phyloP scores from a whole-genome alignment of 1,139 yeast genomes.

The Candida freyschussii region DNA sequence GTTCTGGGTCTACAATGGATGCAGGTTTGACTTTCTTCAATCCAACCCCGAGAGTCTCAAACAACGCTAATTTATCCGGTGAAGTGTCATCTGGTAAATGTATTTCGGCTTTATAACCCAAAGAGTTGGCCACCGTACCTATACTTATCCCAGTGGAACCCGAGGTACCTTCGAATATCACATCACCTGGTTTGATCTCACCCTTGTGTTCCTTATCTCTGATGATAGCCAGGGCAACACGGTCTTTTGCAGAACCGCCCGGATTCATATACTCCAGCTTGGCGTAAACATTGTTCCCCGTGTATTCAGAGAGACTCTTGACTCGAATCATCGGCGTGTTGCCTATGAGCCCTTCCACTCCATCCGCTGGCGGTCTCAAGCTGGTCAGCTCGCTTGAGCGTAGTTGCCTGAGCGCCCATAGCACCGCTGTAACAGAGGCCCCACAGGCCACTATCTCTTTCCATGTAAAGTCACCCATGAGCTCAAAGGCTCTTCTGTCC shows the following conservation, averaged over 20 bases:
- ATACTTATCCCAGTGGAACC: conserved; percentile 96
- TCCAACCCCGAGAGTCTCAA: conserved; percentile 73
- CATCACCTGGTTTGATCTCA: conserved; percentile 38
- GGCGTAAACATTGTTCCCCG: conserved; percentile 83
- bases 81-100: conserved; percentile 96
- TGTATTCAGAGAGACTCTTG: conserved; percentile 62
- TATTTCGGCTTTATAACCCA: conserved; percentile 87
- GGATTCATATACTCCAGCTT: conserved; percentile 85
- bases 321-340: conserved; percentile 84
- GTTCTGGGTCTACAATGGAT: conserved; percentile 87
- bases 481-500: too few species aligned
- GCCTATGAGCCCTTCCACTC: conserved; percentile 69
- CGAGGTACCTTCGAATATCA: conserved; percentile 88
- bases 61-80: conserved; percentile 66
- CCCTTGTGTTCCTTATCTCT: conserved; percentile 61
- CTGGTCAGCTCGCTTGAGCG: conserved; percentile 10
- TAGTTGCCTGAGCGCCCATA: conserved; percentile 11
- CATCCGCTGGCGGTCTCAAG: conserved; percentile 29
- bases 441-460: conserved; percentile 23
- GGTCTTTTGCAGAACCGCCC: conserved; percentile 93
- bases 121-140: conserved; percentile 80
- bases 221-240: conserved; percentile 86
- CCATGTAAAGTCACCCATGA: conserved; percentile 18
- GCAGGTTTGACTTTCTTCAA: conserved; percentile 94
- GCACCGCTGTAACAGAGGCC: conserved; percentile 13